Base-by-base conservation (phyloP, 192 early-diverging fungal species). In the Entomortierella lignicola region DNA sequence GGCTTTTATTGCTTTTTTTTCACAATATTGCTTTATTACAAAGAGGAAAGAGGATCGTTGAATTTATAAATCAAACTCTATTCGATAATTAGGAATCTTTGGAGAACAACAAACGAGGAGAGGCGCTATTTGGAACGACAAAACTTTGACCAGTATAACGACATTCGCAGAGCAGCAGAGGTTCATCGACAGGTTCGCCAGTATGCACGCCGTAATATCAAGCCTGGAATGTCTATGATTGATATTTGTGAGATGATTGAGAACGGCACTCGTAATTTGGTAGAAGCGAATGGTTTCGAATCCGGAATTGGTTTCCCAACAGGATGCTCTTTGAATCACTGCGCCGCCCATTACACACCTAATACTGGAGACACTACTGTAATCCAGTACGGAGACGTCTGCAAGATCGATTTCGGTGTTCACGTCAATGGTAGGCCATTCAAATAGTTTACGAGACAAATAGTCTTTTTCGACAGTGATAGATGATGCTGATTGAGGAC, bases 331-430 rank as follows among this genome's bases (percentile, higher is more conserved):
- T 66, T 98, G 30, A 98, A 99, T 77, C 89, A 98, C 71, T 94
- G 93, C 65, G 98, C 98, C 11, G 98, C 98, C 13, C 98, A 99
- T 71, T 99, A 93, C 68, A 98, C 98, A 26, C 98, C 98, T 2
- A 99, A 98, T 73, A 88, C 93, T n/a, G 97, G 98, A 10, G 97
- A 99, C 69, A 93, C 90, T 62, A 96, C 94, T 8, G 94, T 98
- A 2, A 59, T 99, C 53, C 58, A 89, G 60, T 87, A 96, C 47
- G 95, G 90, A 47, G 97, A 98, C 85, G 96, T 99, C 12, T 88
- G 95, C 85, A 99, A 99, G 89, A 85, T 99, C 25, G 98, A 99
- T 80, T 94, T 99, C 85, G 98, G 98, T 63, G 90, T 90, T 4
- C 98, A 99, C 30, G 90, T 98, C 29, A 93, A 93, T 62, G 97